These are phyloP conservation scores for Linderniella brevidens DNA, from an alignment of 257 asterid species.

Conservation along the genomic window DNA sequence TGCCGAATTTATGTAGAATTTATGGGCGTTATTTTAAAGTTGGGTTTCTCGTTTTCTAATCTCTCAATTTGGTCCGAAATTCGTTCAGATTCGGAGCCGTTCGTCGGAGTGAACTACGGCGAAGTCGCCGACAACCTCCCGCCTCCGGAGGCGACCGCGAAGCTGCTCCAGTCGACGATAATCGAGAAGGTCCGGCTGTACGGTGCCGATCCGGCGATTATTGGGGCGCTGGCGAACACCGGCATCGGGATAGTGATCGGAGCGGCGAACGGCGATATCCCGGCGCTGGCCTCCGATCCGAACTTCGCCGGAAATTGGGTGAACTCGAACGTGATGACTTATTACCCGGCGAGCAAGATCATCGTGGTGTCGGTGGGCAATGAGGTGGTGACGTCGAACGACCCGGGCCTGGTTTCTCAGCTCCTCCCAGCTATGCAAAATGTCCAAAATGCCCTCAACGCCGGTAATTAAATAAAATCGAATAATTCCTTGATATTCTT, in stretches of 20 bases:
- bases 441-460: conserved; percentile 93
- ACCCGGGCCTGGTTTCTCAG: conserved; percentile 44
- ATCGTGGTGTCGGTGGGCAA: conserved; percentile 71
- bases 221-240: conserved; percentile 62
- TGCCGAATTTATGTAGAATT: no score
- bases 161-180: conserved; percentile 56
- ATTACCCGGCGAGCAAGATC: conserved; percentile 69
- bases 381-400: conserved; percentile 60
- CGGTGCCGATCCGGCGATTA: conserved; percentile 78
- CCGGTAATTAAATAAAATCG: no score
- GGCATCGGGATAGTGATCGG: conserved; percentile 85
- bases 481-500: no score
- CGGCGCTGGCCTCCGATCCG: conserved; percentile 81
- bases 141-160: conserved; percentile 72
- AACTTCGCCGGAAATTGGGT: conserved; percentile 83
- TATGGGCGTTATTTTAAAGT: no score
- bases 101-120: conserved; percentile 82
- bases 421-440: conserved; percentile 90
- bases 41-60: not conserved
- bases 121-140: conserved; percentile 84
- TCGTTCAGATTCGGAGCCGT: conserved; percentile 50
- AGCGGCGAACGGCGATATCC: conserved; percentile 82
- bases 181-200: conserved; percentile 79
- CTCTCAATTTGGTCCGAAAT: not conserved
- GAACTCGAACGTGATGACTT: conserved; percentile 46